Base-by-base conservation (phyloP, 257 asterid species). In the Capsicum pubescens region DNA sequence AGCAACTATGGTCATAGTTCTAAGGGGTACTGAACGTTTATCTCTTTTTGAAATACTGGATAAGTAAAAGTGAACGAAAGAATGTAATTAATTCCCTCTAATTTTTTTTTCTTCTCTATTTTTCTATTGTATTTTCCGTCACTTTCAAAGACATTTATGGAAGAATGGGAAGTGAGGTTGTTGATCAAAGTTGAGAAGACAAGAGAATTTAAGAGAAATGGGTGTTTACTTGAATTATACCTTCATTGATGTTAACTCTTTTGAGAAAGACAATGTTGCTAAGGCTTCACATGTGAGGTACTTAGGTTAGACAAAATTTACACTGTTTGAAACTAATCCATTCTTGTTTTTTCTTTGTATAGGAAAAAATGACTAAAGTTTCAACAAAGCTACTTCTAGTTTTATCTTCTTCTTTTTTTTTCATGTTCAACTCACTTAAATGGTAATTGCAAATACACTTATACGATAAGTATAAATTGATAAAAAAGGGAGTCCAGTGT, bases 221-320 rank as follows among this genome's bases (percentile, higher is more conserved):
- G 81, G 0, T 52, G 35, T 74, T 26, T 15, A 76, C 26, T 11
- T 76, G 46, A 76, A 52, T 21, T 76, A 14, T 52, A 76, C 81
- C 81, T 63, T 26, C 19, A 7, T 76, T 21, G 81, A 76, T 76
- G 81, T 13, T 14, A 50, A 76, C 81, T 76, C 61, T 7, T 72
- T 76, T 76, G 63, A 76, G 81, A 8, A 52, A 76, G 81, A 50
- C 80, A 50, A 12, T 74, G 42, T 74, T 74, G 13, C 17, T 74
- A 21, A 44, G 81, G 57, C 13, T 13, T 50, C 81, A 74, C 81
- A 21, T 21, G 19, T 12, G 21, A 21, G 32, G 32, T 26, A 26
- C 32, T 26, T 26, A 26, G 21, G 61, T 50, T 48, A 13, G 81
- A 76, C 63, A 76, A 76, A 76, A 21, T 26, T 76, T 16, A 50